Percentiles rank a stretch among this genome's conserved stretches.
These are phyloP conservation scores for Elaeagnus macrophylla DNA, from an alignment of 306 rosid species.

Conservation along the genomic window DNA sequence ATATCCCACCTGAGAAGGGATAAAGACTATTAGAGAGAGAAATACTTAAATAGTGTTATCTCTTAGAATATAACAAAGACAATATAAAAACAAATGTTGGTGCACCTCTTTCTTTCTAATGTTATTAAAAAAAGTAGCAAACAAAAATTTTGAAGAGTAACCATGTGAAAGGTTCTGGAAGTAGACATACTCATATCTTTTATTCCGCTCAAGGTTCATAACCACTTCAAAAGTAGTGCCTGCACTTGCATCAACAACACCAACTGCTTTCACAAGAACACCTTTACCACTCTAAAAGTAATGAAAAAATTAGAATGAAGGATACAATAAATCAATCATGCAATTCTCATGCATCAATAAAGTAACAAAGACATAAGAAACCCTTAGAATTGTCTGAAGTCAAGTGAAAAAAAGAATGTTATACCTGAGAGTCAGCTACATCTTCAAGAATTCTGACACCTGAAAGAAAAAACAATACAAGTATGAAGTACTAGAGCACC, in stretches of 20 bases:
- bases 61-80: no score
- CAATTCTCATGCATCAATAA: not conserved
- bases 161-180: not conserved
- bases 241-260: slow-evolving; percentile 74
- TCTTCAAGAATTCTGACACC: slow-evolving; percentile 94
- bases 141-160: not conserved
- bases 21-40: slow-evolving; percentile 8
- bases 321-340: not conserved
- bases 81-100: no score
- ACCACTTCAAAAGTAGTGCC: slow-evolving; percentile 72
- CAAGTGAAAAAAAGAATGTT: not conserved
- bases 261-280: slow-evolving; percentile 72
- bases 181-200: slow-evolving; percentile 80
- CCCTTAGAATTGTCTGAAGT: not conserved
- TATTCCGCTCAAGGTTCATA: slow-evolving; percentile 49
- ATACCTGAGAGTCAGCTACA: slow-evolving; percentile 55
- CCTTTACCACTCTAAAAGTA: slow-evolving; percentile 65
- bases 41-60: not conserved
- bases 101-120: no score
- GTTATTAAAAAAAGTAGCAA: no score
- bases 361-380: not conserved
- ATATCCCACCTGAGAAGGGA: slow-evolving; percentile 79
- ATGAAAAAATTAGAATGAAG: slow-evolving; percentile 19
- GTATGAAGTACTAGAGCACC: no score
- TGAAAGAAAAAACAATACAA: slow-evolving; percentile 33